Conservation (phyloP, 2,329 filamentous ascomycete genomes). For the Verticillium klebahnii region DNA sequence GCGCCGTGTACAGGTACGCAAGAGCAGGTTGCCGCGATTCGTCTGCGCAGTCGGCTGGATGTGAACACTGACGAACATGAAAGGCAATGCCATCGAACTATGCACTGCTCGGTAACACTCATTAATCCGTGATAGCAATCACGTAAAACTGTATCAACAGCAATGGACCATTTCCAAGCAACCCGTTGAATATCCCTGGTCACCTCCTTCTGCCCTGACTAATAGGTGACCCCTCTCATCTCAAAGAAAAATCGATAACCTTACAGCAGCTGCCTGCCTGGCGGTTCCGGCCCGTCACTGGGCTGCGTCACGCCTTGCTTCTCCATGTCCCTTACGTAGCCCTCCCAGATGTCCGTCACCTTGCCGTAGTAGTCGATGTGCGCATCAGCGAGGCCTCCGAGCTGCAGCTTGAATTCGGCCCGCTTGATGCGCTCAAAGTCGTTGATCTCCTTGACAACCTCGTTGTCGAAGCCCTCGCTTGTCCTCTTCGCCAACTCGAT, state of each 20-base stretch:
- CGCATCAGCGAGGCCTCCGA: constrained; percentile 77
- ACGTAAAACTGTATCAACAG: background rate
- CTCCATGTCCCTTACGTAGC: constrained; percentile 86
- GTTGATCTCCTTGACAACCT: constrained; percentile 85
- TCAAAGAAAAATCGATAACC: background rate
- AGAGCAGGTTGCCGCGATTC: too few relatives aligned
- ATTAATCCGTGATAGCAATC: background rate
- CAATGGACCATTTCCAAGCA: background rate
- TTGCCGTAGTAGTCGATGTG: constrained; percentile 83
- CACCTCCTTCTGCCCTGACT: background rate
- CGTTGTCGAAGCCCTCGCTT: constrained; percentile 91
- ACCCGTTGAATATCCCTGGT: background rate
- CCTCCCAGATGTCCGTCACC: constrained; percentile 80
- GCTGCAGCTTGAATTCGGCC: constrained; percentile 81
- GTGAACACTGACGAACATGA: background rate
- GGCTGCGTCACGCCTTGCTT: constrained; percentile 42
- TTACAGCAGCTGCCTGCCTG: constrained; percentile 6
- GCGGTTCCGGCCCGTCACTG: constrained; percentile 9
- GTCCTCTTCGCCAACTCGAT: constrained; percentile 84
- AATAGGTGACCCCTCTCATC: constrained; percentile 1
- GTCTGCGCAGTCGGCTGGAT: background rate
- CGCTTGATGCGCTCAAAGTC: constrained; percentile 98
- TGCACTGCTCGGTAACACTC: background rate
- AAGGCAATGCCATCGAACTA: background rate
- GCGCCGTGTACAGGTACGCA: too few relatives aligned